These are phyloP conservation scores for Trapa incisa DNA, from an alignment of 345 rosid species.

Conservation along the genomic window DNA sequence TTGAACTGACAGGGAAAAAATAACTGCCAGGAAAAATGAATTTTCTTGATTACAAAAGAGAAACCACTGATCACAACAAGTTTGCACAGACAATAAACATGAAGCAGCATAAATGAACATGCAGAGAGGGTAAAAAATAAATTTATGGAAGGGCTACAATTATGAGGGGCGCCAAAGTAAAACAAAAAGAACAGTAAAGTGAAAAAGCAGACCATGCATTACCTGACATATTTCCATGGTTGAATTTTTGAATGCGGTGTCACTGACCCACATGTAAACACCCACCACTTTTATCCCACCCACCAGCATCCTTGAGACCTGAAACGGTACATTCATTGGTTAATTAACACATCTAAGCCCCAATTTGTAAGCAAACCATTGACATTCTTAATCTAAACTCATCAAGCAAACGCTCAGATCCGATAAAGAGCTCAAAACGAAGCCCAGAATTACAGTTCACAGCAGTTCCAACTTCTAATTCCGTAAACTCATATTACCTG, in stretches of 20 bases:
- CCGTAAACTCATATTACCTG: constrained; percentile 36
- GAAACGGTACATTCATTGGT: not conserved
- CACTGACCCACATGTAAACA: constrained; percentile 82
- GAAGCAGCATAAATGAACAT: not conserved
- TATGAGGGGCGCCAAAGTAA: not conserved
- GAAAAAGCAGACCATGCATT: not conserved
- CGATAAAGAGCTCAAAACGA: not conserved
- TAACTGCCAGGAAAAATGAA: no score
- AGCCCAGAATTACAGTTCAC: not conserved
- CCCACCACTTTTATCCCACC: constrained; percentile 89
- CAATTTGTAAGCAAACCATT: not conserved
- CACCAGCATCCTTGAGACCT: constrained; percentile 82
- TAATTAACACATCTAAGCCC: not conserved
- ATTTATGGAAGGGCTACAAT: not conserved
- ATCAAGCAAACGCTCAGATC: not conserved
- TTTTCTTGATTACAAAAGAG: not conserved
- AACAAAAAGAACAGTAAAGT: not conserved
- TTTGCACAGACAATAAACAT: not conserved
- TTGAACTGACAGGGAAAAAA: not conserved
- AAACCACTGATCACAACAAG: not conserved
- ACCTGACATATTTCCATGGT: constrained; percentile 67
- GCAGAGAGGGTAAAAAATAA: not conserved
- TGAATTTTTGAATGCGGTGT: constrained; percentile 64
- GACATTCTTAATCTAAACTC: not conserved
- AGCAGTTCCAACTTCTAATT: not conserved